Evolutionary conservation across 768 basidiomycete genomes (phyloP), one percentile per base, ranked within the genome.

Genomic region (Suillus fuscotomentosus): DNA sequence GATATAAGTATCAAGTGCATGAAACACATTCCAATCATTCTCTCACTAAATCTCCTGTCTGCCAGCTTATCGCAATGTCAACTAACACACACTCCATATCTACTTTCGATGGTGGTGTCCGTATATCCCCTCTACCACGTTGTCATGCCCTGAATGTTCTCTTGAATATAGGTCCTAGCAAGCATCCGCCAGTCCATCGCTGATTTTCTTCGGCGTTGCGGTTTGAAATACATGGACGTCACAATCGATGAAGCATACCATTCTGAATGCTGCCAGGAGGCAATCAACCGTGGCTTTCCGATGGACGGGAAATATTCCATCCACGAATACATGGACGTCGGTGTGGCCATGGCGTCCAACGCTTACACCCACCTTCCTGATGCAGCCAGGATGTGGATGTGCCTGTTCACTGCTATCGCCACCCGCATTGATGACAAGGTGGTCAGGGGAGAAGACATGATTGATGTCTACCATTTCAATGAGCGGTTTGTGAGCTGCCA

Each of bases 391-490:
- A 27, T 51, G 50, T 51, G 50, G 50, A 51, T 51, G 1, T 24
- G 13, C 22, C 11, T 51, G 7, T 13, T 51, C 22, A 24, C 22
- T 51, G 22, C 14, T 2, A 6, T 51, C 27, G 6, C 2, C 7
- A 24, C 24, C 2, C 6, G 14, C 50, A 8, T 51, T 2, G 50
- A 31, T 6, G 27, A 51, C 7, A 1, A 3, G 11, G 5, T 27
- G 6, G 15, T 3, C 22, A 3, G 9, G 6, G 71, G 75, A 51
- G 51, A 67, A 39, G 70, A 69, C 2, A 60, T 62, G 8, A 24
- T 22, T 10, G 9, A 67, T 1, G 61, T 79, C 10, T 67, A 70
- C 2, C 62, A 68, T 38, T 81, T 80, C 68, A 70, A 71, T 38
- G 65, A 69, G 42, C 63, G 71, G 2, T 75, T 79, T 59, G 41